Evolutionary conservation across 306 rosid species (phyloP).

Genomic region (Fagus crenata): DNA sequence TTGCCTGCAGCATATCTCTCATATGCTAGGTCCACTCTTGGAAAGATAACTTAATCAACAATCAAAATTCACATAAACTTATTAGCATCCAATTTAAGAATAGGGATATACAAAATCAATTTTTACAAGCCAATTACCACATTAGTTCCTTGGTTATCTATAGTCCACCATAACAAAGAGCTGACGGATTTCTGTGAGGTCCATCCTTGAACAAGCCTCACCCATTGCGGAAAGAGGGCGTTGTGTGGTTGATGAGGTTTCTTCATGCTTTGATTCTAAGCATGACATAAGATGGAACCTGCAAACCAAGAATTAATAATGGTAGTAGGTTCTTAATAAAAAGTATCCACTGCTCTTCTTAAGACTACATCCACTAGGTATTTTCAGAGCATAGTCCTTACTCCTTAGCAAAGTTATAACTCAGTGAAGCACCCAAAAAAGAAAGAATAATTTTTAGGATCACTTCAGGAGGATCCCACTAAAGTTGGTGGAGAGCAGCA

Average conservation of each 20-base stretch:
- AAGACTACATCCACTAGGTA: not conserved
- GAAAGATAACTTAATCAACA: constrained; percentile 75
- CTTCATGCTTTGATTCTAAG: constrained; percentile 85
- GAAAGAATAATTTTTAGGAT: not conserved
- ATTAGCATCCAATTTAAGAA: constrained; percentile 27
- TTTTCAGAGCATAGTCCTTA: not conserved
- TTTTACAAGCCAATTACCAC: constrained; percentile 57
- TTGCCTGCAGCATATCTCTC: constrained; percentile 95
- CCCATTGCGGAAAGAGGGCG: constrained; percentile 98
- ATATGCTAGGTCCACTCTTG: constrained; percentile 99
- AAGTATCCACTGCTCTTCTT: constrained; percentile 22
- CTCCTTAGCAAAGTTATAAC: not conserved
- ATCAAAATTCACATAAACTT: constrained; percentile 35
- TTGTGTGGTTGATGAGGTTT: constrained; percentile 82
- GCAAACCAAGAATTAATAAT: constrained; percentile 24
- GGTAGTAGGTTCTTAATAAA: constrained; percentile 14
- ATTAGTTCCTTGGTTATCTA: constrained; percentile 91
- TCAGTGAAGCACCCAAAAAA: not conserved
- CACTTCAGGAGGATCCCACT: not conserved
- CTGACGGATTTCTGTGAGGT: constrained; percentile 99
- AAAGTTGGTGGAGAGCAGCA: not conserved
- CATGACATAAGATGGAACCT: constrained; percentile 85
- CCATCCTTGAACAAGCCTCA: constrained; percentile 97
- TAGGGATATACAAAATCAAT: constrained; percentile 10
- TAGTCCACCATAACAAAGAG: constrained; percentile 80